Base-by-base conservation (phyloP, 2,329 filamentous ascomycete genomes). In the Phaeoacremonium minimum region DNA sequence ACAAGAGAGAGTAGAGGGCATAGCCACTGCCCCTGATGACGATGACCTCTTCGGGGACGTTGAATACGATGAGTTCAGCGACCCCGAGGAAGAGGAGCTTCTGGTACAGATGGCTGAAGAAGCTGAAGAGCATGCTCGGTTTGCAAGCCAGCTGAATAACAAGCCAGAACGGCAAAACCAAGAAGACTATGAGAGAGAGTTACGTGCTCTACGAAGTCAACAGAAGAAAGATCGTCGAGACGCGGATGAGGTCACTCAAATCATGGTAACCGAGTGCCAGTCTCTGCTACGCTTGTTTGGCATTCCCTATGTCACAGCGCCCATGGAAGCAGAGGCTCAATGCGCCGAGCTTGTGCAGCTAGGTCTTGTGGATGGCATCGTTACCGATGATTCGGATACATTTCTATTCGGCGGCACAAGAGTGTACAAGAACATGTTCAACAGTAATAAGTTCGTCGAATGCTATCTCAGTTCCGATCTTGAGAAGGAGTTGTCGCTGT, bases 371-470 rank as follows among this genome's bases (percentile, higher is more conserved):
- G 94, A 98, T 56, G 93, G 94, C 11, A 95, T 98, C 43, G 90
- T 98, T 18, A 98, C 94, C 0, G 93, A 98, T 52, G 93, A 98
- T 57, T 94, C 86, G 4, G 93, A 98, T 67, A 94, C 84, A 1
- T 98, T 98, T 53, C 75, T 98, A 1, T 98, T 98, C 58, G 94
- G 93, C 14, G 94, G 93, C 26, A 98, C 89, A 0, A 76, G 91
- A 14, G 85, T 98, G 15, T 98, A 98, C 72, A 98, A 98, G 61
- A 98, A 98, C 67, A 95, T 98, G 89, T 98, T 98, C 71, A 98
- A 96, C 61, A 84, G 88, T 50, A 93, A 93, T 60, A 98, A 98
- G 57, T 95, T 88, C 50, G 93, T 98, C 29, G 93, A 98, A 64
- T 97, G 93, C 63, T 98, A 97, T 56, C 75, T 98, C 8, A 67